phyloP scores from a whole-genome alignment of 2,329 filamentous ascomycete genomes.

The Albophoma yamanashiensis region DNA sequence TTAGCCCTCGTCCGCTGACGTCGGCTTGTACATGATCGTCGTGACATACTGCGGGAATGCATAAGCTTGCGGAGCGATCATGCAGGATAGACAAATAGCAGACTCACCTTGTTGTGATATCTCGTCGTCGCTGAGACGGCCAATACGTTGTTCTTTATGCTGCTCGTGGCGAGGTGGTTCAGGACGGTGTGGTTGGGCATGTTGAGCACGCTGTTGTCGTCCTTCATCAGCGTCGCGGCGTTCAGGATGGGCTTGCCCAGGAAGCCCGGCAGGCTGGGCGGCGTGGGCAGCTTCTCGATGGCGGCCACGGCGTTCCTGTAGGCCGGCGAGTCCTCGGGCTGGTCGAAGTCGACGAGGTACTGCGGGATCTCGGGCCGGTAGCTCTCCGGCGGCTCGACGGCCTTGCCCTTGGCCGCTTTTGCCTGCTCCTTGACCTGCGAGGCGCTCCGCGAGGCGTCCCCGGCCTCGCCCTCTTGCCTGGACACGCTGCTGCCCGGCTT shows the following conservation, averaged over 20 bases:
- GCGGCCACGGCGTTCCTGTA: constrained; percentile 68
- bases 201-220: constrained; percentile 92
- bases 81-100: background rate
- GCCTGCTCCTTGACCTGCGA: constrained; percentile 28
- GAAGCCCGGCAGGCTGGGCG: constrained; percentile 81
- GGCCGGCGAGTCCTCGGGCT: constrained; percentile 63
- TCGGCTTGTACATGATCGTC: constrained; percentile 94
- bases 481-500: constrained; percentile 11
- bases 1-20: constrained; percentile 41
- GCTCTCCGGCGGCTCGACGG: constrained; percentile 41
- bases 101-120: constrained; percentile 80
- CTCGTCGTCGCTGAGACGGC: constrained; percentile 95
- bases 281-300: constrained; percentile 69
- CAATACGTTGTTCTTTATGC: constrained; percentile 92
- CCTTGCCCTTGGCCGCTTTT: constrained; percentile 41
- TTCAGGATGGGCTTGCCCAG: constrained; percentile 92
- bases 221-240: constrained; percentile 82
- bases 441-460: constrained; percentile 1
- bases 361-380: constrained; percentile 71
- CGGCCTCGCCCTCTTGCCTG: constrained; percentile 3
- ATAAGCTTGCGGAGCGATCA: background rate
- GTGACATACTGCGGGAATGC: constrained; percentile 66
- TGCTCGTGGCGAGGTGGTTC: constrained; percentile 94
- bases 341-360: constrained; percentile 80
- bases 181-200: constrained; percentile 96